Conservation (phyloP, 2,329 filamentous ascomycete genomes). For the Teratosphaeria viscida region DNA sequence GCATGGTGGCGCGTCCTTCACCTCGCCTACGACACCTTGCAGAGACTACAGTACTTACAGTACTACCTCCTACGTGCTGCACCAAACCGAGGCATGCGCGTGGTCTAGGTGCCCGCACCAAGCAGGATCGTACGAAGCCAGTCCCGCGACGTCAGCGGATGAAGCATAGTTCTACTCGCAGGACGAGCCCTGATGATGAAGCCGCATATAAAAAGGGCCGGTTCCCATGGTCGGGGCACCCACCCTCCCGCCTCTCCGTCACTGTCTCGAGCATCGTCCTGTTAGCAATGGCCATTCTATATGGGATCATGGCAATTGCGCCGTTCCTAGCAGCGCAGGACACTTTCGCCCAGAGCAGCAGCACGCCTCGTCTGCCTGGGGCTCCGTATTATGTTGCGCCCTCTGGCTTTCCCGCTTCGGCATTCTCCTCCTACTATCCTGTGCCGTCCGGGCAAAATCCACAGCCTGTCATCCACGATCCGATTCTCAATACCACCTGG, state of each 20-base stretch:
- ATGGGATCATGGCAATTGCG: constrained; percentile 5
- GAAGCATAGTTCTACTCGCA: neutral
- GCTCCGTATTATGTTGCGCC: constrained; percentile 6
- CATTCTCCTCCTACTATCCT: constrained; percentile 17
- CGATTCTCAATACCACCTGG: constrained; percentile 44
- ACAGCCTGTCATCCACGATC: constrained; percentile 45
- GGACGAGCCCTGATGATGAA: neutral
- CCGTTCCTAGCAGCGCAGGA: constrained; percentile 4
- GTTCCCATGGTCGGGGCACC: neutral
- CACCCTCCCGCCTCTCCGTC: neutral
- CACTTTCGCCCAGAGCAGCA: constrained; percentile 3
- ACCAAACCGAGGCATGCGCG: neutral
- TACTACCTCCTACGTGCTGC: neutral
- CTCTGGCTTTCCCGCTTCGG: constrained; percentile 9
- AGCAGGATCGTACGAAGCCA: neutral
- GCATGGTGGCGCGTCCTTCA: neutral
- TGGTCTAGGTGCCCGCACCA: neutral
- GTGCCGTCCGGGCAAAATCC: constrained; percentile 40
- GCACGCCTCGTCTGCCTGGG: constrained; percentile 2
- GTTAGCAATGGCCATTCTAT: neutral
- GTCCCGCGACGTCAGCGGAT: neutral
- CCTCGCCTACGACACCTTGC: neutral
- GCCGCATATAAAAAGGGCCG: neutral
- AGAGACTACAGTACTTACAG: neutral
- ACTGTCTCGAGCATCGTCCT: neutral